Percentiles rank a stretch among this genome's conserved stretches.
phyloP scores from a whole-genome alignment of 1,284 basidiomycete species.

The Cerrena zonata region DNA sequence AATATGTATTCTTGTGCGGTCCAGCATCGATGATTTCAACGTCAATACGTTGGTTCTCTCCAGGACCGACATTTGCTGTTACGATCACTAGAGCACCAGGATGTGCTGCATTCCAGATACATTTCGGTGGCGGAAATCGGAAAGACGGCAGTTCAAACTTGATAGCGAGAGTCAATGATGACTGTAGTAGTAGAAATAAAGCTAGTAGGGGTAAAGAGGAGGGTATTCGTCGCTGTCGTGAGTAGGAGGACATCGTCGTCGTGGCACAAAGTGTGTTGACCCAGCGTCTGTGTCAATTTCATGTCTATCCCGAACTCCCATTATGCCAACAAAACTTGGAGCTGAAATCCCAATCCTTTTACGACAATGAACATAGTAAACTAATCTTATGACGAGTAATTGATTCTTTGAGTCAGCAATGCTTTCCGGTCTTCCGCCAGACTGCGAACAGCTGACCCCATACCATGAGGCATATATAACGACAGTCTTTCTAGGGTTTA shows the following conservation, averaged over 20 bases:
- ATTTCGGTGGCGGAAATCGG: conserved; percentile 69
- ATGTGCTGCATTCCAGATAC: conserved; percentile 92
- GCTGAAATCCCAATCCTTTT: background rate
- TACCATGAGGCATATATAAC: background rate
- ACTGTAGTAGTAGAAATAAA: conserved; percentile 23
- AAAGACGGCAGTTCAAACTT: conserved; percentile 76
- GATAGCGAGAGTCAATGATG: conserved; percentile 50
- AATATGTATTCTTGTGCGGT: conserved; percentile 82
- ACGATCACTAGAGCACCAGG: conserved; percentile 84
- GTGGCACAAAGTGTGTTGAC: background rate
- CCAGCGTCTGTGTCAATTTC: background rate
- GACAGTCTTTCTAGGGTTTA: too few relatives aligned
- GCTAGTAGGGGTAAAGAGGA: background rate
- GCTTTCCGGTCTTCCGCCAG: background rate
- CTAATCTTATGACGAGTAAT: too few relatives aligned
- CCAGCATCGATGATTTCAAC: conserved; percentile 92
- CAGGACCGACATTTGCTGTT: conserved; percentile 82
- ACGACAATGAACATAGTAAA: too few relatives aligned
- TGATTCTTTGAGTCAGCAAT: background rate
- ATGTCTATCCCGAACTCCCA: too few relatives aligned
- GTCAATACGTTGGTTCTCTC: conserved; percentile 76
- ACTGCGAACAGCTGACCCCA: background rate
- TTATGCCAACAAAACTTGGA: too few relatives aligned
- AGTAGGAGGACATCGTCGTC: conserved; percentile 2
- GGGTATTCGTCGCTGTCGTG: conserved; percentile 1